Conservation (phyloP, 371 early-diverging fungal species). For the Mortierella sp. region DNA sequence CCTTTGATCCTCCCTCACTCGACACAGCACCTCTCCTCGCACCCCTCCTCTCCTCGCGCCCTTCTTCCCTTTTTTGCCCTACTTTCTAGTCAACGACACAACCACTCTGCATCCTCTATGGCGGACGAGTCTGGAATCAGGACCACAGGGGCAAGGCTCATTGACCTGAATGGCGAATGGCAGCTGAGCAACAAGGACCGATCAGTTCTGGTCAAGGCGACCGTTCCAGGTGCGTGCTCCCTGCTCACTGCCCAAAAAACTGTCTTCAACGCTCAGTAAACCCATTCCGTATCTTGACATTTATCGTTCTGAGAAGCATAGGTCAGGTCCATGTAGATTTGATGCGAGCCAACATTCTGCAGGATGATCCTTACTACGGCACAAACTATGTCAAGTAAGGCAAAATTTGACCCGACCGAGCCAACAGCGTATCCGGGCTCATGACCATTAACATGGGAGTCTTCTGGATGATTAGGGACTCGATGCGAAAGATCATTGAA, state of each 20-base stretch:
- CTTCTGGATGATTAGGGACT: slow-evolving; percentile 10
- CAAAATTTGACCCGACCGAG: neutral
- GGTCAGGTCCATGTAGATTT: slow-evolving; percentile 46
- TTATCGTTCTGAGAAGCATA: neutral
- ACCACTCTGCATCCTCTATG: neutral
- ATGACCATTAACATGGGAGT: neutral
- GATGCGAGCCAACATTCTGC: slow-evolving; percentile 17
- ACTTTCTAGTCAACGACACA: no score
- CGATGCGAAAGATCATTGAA: slow-evolving; percentile 16
- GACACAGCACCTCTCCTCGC: no score
- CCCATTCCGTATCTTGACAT: no score
- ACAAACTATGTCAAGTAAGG: slow-evolving; percentile 46
- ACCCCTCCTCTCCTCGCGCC: no score
- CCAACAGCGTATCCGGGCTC: no score
- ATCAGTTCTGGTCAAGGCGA: slow-evolving; percentile 11
- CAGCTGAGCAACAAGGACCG: slow-evolving; percentile 17
- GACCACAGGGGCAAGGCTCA: neutral
- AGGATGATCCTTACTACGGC: slow-evolving; percentile 37
- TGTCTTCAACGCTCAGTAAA: neutral
- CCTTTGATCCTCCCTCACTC: no score
- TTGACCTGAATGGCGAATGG: slow-evolving; percentile 43
- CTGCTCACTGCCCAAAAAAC: neutral
- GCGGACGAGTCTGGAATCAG: neutral
- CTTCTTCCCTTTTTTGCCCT: no score
- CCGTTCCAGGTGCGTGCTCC: slow-evolving; percentile 33